Conservation (phyloP, 345 rosid species). For the Gossypium turneri region DNA sequence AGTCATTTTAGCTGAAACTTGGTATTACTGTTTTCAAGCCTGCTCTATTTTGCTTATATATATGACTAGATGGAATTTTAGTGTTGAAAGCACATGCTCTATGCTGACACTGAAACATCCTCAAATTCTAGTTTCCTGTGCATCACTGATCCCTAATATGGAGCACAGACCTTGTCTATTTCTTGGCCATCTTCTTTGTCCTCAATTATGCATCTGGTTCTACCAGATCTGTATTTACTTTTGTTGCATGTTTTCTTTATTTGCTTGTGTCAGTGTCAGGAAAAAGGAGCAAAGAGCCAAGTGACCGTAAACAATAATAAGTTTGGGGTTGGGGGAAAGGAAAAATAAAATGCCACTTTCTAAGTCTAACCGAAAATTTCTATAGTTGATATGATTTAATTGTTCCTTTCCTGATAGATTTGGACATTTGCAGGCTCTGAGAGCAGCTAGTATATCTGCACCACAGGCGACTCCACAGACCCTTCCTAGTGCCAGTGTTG, state of each 20-base stretch:
- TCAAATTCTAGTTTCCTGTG: not conserved
- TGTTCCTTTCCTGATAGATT: not conserved
- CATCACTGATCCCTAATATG: not conserved
- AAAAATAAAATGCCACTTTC: not conserved
- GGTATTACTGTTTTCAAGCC: not conserved
- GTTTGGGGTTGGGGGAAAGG: not conserved
- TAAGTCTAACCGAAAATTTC: not conserved
- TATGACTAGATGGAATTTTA: not conserved
- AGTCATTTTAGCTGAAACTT: not conserved
- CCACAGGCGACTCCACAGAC: conserved; percentile 65
- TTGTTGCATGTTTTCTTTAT: not conserved
- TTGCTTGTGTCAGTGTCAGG: not conserved
- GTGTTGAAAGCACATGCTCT: not conserved
- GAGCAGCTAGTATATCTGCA: conserved; percentile 57
- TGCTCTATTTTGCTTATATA: not conserved
- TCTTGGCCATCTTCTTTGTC: not conserved
- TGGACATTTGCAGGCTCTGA: conserved; percentile 44
- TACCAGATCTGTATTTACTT: not conserved
- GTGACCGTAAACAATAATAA: not conserved
- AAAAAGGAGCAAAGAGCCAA: not conserved
- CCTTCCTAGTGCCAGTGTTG: conserved; percentile 53
- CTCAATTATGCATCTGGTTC: not conserved
- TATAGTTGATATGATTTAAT: not conserved
- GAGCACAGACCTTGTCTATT: not conserved
- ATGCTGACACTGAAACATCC: not conserved